phyloP scores from a whole-genome alignment of 2,329 filamentous ascomycete species.

The Arthrobotrys pseudoclavata region DNA sequence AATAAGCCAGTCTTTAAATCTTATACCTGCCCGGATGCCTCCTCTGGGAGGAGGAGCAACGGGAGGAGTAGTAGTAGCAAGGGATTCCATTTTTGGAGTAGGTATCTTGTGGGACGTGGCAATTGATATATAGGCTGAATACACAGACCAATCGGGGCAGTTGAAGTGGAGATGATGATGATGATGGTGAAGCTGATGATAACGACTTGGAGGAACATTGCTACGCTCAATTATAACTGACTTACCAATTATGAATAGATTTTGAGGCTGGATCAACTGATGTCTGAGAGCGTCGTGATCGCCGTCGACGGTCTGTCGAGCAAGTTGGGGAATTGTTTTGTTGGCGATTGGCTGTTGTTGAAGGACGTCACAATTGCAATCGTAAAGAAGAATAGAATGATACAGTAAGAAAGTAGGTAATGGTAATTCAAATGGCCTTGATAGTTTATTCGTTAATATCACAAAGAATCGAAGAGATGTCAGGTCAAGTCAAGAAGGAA shows the following conservation, averaged over 20 bases:
- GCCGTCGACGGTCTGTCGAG: constrained; percentile 20
- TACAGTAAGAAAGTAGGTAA: neutral
- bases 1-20: constrained; percentile 19
- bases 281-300: constrained; percentile 30
- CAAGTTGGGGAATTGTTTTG: neutral
- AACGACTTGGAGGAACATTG: neutral
- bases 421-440: neutral
- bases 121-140: constrained; percentile 20
- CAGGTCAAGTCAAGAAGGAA: neutral
- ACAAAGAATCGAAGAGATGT: constrained; percentile 6
- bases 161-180: constrained; percentile 8
- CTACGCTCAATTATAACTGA: neutral
- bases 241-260: constrained; percentile 23
- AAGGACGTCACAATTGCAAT: constrained; percentile 11
- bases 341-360: neutral
- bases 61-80: neutral
- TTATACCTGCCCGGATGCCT: constrained; percentile 2
- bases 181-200: constrained; percentile 3
- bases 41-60: neutral
- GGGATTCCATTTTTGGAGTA: constrained; percentile 3
- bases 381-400: neutral
- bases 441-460: constrained; percentile 26
- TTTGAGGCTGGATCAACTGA: neutral
- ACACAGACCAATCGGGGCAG: constrained; percentile 5
- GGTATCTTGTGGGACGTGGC: constrained; percentile 1